Evolutionary conservation across 2,329 filamentous ascomycete species (phyloP), one percentile per base, ranked within the genome.

Genomic region (Claviceps cyperi): DNA sequence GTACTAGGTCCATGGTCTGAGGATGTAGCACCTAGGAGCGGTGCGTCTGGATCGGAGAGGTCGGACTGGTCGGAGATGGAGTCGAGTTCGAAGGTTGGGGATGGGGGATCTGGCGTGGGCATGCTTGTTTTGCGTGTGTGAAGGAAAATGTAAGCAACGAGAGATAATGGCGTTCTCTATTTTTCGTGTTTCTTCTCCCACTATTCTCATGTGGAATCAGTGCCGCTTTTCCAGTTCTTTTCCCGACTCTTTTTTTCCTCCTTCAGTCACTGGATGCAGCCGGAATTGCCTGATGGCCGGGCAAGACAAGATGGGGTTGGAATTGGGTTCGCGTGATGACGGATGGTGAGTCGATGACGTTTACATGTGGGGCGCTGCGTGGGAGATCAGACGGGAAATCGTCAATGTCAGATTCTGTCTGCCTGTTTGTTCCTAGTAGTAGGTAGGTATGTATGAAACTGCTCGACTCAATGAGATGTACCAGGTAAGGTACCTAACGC

Each of bases 31-130:
- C 13, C 40, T 7, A 43, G 14, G 5, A 43, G 40, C 13, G 40
- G 21, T 14, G 21, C 40, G 15, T 43, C 21, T 19, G 40, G 40
- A 9, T 39, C 37, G 14, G 37, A 39, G 19, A 51, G 54, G 3
- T 49, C 41, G 36, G 53, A 49, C n/a, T 49, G 50, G 13, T 41
- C 47, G 22, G 44, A n/a, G 45, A 48, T 22, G 49, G 37, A 45
- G 19, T 50, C 46, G 50, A 53, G 50, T 22, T 51, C 47, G 45
- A 51, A 40, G 32, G 39, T 14, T 28, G 48, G n/a, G 9, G 17
- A 11, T 37, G 19, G 28, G 41, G 39, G 5, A 15, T 39, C 17
- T 13, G 6, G 7, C 11, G 35, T 11, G 13, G 19, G 14, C 44
- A 46, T 47, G 19, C 8, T 22, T 43, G 32, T 37, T n/a, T 32